A percentile compares a stretch with the other conserved stretches of the same genome.
These are phyloP conservation scores for Trichosporon asahii DNA, from an alignment of 1,284 basidiomycete genomes.

Conservation along the genomic window DNA sequence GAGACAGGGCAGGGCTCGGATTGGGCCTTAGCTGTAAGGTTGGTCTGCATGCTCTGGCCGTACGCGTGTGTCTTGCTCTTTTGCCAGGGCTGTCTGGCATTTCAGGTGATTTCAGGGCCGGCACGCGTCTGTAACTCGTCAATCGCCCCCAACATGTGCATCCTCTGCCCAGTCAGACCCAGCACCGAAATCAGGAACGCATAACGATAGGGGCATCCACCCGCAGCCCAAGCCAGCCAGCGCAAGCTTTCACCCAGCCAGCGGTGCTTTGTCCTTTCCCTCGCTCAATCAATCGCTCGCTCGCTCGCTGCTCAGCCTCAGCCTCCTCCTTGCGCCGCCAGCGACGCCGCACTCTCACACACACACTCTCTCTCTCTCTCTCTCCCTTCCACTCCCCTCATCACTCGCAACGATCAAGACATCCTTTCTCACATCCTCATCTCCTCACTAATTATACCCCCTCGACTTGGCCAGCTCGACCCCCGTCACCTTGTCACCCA, in stretches of 20 bases:
- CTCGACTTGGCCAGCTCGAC: not conserved
- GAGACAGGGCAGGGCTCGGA: not conserved
- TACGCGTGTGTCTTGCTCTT: not conserved
- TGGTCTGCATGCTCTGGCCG: not conserved
- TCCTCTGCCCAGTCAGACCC: not conserved
- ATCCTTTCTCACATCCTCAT: not conserved
- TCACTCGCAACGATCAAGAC: no score
- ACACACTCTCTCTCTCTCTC: not conserved
- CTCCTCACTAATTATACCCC: not conserved
- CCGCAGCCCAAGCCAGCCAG: no score
- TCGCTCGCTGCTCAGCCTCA: not conserved
- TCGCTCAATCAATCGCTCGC: not conserved
- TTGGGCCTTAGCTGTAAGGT: not conserved
- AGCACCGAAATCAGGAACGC: not conserved
- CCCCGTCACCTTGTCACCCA: not conserved
- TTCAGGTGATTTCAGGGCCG: not conserved
- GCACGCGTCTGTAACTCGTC: slow-evolving; percentile 5
- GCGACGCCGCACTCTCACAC: not conserved
- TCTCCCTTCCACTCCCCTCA: not conserved
- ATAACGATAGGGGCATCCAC: not conserved
- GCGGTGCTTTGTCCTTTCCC: not conserved
- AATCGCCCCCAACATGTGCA: not conserved
- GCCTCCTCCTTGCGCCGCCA: not conserved
- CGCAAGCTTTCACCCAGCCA: no score
- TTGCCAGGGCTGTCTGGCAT: not conserved